Evolutionary conservation across 2,329 filamentous ascomycete species (phyloP), one percentile per base, ranked within the genome.

Genomic region (Ramularia collo-cygni): DNA sequence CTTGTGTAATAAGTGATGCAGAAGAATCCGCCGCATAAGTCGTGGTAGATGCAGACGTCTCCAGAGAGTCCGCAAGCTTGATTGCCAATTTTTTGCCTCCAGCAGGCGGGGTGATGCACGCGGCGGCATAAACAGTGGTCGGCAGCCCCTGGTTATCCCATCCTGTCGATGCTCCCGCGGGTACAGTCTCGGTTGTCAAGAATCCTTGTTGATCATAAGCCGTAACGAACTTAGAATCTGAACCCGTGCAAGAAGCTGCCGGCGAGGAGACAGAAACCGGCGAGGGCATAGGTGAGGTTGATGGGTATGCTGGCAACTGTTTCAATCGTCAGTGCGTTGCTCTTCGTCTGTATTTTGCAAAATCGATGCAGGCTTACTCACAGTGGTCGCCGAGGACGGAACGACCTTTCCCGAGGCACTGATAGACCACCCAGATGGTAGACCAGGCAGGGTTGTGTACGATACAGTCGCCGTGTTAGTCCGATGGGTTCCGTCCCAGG

Each of bases 401-500:
- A 87, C 72, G 55, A 92, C 79, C 69, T 89, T 90, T 59, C 86
- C 85, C 52, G 79, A 76, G 46, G 79, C 71, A 36, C 81, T 85
- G 42, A 92, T 85, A 46, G 80, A 75, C 86, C 86, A 95, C 44
- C 85, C 86, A 55, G 73, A 77, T 28, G 89, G 87, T 43, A 94
- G 77, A 47, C 76, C 74, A 32, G 68, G 68, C 45, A 70, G 68
- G 44, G 64, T 66, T 40, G 64, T 66, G 51, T 64, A 65, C 4
- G 64, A 65, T 42, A 65, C 58, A 14, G 52, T 55, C 9, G 56
- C 54, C 28, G 59, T 58, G 42, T 60, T 61, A 50, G 61, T 56
- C 55, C 61, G 47, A 50, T 74, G 79, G 42, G 83, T 77, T 43
- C 83, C 66, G 28, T 62, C 79, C 48, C 79, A 82, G 3, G 85